Conservation (phyloP, 805 yeast genomes). For the Metahyphopichia silvanorum region DNA sequence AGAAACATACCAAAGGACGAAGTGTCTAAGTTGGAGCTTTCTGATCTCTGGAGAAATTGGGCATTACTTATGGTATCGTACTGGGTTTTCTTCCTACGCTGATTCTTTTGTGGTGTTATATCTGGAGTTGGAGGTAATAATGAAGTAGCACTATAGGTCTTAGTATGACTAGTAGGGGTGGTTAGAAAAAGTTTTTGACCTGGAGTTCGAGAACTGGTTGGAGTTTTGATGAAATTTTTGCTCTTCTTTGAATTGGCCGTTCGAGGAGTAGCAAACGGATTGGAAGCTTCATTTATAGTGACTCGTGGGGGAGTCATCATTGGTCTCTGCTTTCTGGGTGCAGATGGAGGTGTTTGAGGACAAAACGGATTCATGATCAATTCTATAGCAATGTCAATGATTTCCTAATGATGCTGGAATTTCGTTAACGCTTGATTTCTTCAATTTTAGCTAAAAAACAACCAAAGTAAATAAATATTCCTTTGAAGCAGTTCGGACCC, state of each 20-base stretch:
- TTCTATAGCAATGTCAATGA: no score
- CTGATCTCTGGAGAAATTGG: constrained; percentile 6
- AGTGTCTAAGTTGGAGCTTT: constrained; percentile 3
- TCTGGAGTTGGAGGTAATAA: constrained; percentile 24
- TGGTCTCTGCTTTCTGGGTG: not conserved
- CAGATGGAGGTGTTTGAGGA: constrained; percentile 2
- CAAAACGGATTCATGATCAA: constrained; percentile 2
- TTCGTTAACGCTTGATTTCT: not conserved
- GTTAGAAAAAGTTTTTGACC: no score
- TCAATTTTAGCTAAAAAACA: no score
- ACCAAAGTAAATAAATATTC: no score
- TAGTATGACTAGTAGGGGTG: no score
- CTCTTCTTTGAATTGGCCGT: not conserved
- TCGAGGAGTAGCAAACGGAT: constrained; percentile 1
- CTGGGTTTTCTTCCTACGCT: constrained; percentile 15
- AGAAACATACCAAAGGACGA: constrained; percentile 22
- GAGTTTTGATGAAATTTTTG: not conserved
- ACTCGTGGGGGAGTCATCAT: no score
- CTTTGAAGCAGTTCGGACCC: no score
- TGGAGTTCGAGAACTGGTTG: constrained; percentile 1
- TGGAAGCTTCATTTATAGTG: not conserved
- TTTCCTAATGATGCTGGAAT: no score
- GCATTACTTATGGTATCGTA: constrained; percentile 5
- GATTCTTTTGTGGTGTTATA: constrained; percentile 31
- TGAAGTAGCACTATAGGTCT: no score